Evolutionary conservation across 331 rosid species (phyloP), one percentile per base, ranked within the genome.

Genomic region (Rosa hybrid): DNA sequence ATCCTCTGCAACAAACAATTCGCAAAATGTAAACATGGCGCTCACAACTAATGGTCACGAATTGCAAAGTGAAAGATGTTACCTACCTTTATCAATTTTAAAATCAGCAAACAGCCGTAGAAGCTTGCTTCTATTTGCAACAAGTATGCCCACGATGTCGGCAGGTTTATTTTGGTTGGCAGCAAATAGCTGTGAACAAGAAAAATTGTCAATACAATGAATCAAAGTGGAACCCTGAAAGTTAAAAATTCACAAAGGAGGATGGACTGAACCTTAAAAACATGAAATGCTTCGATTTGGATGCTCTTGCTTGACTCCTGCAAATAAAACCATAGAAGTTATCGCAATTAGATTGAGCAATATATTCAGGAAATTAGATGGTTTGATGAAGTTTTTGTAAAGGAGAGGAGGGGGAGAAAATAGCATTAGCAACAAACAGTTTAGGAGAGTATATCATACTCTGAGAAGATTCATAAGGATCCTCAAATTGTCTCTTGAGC

Each of bases 261-360:
- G 51, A 56, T 20, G 34, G 76, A 46, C 38, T 51, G 14, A 54
- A 96, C 99, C 99, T 96, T 96, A 85, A 93, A 96, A 68, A 96
- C 97, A 78, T 93, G 97, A 79, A 96, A 96, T 71, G 97, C 97
- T 81, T 96, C 97, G 42, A 89, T 84, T 83, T 91, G 97, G 79
- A 96, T 93, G 88, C 91, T 90, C 88, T 96, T 96, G 92, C 97
- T 96, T 21, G 98, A 89, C 74, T 96, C 98, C 99, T 96, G 87
- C 83, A 78, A 74, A 50, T 67, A 75, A 34, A 88, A 69, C 59
- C 56, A 68, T 45, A 60, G 7, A 41, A 75, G 63, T 74, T 23
- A 54, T 68, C 23, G 54, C 78, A 68, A 34, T 78, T 71, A 60
- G 42, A 50, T 46, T 27, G 12, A n/a, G 71, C 39, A 17, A 54